phyloP scores from a whole-genome alignment of 352 stramenopile species.

The Pelagophyceae sp. region DNA sequence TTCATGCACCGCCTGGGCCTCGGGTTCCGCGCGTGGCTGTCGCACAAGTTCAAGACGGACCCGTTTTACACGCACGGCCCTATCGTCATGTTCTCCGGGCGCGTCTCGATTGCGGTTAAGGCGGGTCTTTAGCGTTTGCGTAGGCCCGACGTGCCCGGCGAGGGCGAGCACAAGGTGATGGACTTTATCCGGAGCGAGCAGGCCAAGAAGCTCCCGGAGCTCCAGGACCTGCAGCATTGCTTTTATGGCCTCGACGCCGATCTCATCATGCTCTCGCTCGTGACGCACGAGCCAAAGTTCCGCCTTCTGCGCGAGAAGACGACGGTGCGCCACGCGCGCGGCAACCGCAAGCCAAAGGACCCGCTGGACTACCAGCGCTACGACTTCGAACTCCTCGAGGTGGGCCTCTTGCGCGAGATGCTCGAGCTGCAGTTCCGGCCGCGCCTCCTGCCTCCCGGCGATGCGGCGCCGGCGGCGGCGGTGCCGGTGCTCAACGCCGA shows the following conservation, averaged over 20 bases:
- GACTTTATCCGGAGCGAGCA: slow-evolving; percentile 51
- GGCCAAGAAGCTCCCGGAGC: slow-evolving; percentile 14
- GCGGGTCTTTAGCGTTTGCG: slow-evolving; percentile 83
- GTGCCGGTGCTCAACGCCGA: slow-evolving; percentile 28
- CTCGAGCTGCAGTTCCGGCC: slow-evolving; percentile 60
- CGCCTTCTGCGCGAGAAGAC: slow-evolving; percentile 87
- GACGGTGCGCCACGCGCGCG: slow-evolving; percentile 45
- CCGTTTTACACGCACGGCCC: too few relatives aligned
- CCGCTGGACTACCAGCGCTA: slow-evolving; percentile 61
- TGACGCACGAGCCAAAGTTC: slow-evolving; percentile 96
- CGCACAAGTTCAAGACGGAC: slow-evolving; percentile 90
- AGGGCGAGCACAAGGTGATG: slow-evolving; percentile 88
- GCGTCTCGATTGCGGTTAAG: slow-evolving; percentile 52
- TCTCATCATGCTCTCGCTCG: slow-evolving; percentile 94
- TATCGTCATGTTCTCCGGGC: too few relatives aligned
- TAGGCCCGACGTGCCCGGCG: slow-evolving; percentile 82
- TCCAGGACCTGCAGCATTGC: slow-evolving; percentile 60
- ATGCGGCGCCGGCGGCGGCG: too few relatives aligned
- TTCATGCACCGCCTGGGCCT: slow-evolving; percentile 90
- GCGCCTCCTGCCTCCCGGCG: too few relatives aligned
- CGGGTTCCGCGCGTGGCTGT: slow-evolving; percentile 70
- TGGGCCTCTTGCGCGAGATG: slow-evolving; percentile 56
- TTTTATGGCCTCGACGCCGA: slow-evolving; percentile 98
- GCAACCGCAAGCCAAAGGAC: slow-evolving; percentile 62
- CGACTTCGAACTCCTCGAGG: slow-evolving; percentile 69